Base-by-base conservation (phyloP, 257 asterid species). In the Verbena officinalis region DNA sequence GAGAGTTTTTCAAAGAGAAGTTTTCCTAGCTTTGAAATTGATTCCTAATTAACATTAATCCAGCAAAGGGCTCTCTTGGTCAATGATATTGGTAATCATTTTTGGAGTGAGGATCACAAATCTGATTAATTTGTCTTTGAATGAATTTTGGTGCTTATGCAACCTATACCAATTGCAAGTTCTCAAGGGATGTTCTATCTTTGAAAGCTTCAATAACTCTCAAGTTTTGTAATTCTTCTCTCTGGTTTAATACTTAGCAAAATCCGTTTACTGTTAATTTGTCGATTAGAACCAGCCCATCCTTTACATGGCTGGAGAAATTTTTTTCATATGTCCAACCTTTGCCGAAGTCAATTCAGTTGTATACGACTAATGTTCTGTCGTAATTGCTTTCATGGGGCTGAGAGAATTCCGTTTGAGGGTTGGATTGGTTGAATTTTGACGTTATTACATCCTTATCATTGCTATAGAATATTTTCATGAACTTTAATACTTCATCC, bases 11-110 rank as follows among this genome's bases (percentile, higher is more conserved):
- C n/a, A n/a, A 24, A 9, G 23, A 1, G 43, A 69, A 9, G 42
- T 20, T 52, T 9, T 15, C 36, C 20, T 34, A 15, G 43, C 55
- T 15, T 27, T 27, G 33, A 27, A 27, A 30, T 23, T 46, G 59
- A 69, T 9, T 11, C 55, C 51, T 19, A 39, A 53, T 13, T 31
- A 23, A 1, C 16, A 23, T 9, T 8, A 20, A 45, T 14, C 9
- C 51, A 69, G 33, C 36, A 20, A 54, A 54, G 57, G 59, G 43
- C 21, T 44, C 13, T 33, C 55, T 33, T 69, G 23, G 24, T 60
- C 61, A 39, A 38, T 49, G 22, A 22, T 39, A 23, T 16, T 23
- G 53, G 50, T 13, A 34, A 15, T 5, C 5, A 9, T 5, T 9
- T 14, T 24, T 67, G 39, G 65, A 17, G 60, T 40, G 62, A 62